Base-by-base conservation (phyloP, 1,284 basidiomycete species). In the Cutaneotrichosporon sp. region DNA sequence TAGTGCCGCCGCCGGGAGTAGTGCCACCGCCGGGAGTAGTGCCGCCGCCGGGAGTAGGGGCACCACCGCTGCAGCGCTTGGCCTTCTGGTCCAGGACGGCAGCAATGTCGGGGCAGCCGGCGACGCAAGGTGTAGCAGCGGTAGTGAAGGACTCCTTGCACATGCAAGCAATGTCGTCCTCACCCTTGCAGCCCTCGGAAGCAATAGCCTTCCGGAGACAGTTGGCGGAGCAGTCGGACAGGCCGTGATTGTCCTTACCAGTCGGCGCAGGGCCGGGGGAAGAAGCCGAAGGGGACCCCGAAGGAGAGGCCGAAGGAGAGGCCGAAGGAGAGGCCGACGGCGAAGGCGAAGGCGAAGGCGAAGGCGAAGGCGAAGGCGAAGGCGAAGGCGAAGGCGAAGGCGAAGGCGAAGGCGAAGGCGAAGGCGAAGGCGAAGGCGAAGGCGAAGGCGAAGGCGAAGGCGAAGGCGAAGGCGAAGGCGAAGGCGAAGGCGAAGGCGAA, bases 101-200 rank as follows among this genome's bases (percentile, higher is more conserved):
- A 1, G 47, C 36, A 8, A 56, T 26, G 50, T 53, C 50, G 31
- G 46, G 38, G 11, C n/a, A 4, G 36, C 14, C 7, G 49, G 36
- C 4, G 10, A 62, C 22, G 36, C 61, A 62, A 3, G 55, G n/a
- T 4, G 55, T 38, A 18, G 56, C 61, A 22, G 60, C 60, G 26
- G 46, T 22, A 34, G 36, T 46, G 60, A 56, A 62, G 8, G 32
- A 47, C 32, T 21, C 10, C 13, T 46, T 50, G 60, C 60, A 62
- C 13, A 62, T 18, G 42, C 60, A 62, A 3, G 60, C 60, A 16
- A 14, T 62, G 60, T 62, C 60, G n/a, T 34, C 14, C 18, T 56
- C 21, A 8, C 55, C 47, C 55, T 50, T 57, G 60, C 60, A 62
- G 26, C 60, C 60, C 46, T 56, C 68, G 11, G 14, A 6, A 10